Percentiles rank a stretch among this genome's conserved stretches.
phyloP scores from a whole-genome alignment of 2,329 filamentous ascomycete genomes.

The Colletotrichum camelliae region DNA sequence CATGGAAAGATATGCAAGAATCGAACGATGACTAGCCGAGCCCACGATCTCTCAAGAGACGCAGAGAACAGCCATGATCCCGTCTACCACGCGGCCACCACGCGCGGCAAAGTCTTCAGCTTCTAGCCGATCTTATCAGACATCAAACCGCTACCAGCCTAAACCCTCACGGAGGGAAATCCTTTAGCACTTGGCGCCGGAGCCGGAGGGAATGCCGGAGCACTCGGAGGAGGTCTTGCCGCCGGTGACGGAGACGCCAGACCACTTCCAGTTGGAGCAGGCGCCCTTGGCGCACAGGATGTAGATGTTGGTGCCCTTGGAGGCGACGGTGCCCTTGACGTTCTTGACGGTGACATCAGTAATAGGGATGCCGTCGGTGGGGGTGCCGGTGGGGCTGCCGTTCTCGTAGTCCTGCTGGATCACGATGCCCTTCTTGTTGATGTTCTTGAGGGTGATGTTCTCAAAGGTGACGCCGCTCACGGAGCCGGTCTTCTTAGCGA shows the following conservation, averaged over 20 bases:
- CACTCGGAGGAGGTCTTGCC: conserved; percentile 43
- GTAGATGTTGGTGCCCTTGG: conserved; percentile 47
- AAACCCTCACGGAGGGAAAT: not conserved
- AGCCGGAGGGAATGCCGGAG: conserved; percentile 29
- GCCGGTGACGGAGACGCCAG: conserved; percentile 52
- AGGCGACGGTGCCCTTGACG: conserved; percentile 48
- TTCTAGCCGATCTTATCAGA: not conserved
- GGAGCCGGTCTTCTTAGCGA: conserved; percentile 47
- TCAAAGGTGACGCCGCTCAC: conserved; percentile 50
- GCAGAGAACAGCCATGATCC: not conserved
- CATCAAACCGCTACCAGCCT: not conserved
- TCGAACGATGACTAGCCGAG: not conserved
- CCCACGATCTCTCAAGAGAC: not conserved
- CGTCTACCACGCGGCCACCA: not conserved
- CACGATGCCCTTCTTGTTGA: conserved; percentile 44
- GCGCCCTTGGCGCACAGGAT: conserved; percentile 58
- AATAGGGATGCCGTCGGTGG: conserved; percentile 57
- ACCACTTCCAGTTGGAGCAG: conserved; percentile 61
- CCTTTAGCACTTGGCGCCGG: conserved; percentile 17
- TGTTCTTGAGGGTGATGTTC: conserved; percentile 46
- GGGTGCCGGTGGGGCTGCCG: conserved; percentile 46
- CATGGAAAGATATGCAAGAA: conserved; percentile 8
- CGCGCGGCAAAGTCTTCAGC: not conserved
- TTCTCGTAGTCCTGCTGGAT: conserved; percentile 54
- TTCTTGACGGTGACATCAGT: conserved; percentile 51